phyloP scores from a whole-genome alignment of 768 basidiomycete genomes.

The Lactifluus hygrophoroides region DNA sequence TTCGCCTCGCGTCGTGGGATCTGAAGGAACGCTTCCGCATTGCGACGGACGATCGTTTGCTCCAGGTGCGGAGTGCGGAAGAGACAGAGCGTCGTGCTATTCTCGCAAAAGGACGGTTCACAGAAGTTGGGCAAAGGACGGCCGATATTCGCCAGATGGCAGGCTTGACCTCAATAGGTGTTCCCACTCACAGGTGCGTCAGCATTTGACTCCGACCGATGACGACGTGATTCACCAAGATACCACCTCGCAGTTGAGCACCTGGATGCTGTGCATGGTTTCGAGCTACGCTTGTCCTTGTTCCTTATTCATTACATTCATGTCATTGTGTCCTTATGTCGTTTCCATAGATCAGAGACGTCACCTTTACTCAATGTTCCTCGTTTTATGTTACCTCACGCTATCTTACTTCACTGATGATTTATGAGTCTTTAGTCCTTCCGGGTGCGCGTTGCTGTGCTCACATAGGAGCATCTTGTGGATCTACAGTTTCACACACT shows the following conservation, averaged over 20 bases:
- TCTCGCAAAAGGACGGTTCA: conserved; percentile 70
- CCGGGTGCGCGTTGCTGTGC: neutral
- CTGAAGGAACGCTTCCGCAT: conserved; percentile 69
- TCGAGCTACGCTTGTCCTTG: neutral
- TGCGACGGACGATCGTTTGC: conserved; percentile 70
- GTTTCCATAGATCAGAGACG: neutral
- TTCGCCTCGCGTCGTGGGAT: conserved; percentile 88
- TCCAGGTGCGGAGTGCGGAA: conserved; percentile 72
- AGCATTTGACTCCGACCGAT: neutral
- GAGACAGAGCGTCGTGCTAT: conserved; percentile 60
- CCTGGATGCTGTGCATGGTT: neutral
- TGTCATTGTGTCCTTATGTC: neutral
- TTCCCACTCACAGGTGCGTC: neutral
- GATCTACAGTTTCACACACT: neutral
- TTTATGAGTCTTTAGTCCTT: neutral
- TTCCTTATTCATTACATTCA: neutral
- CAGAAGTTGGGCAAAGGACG: conserved; percentile 42
- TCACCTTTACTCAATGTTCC: conserved; percentile 1
- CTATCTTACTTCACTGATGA: neutral
- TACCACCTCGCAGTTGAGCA: neutral
- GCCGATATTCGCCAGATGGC: conserved; percentile 28
- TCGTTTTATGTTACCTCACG: neutral
- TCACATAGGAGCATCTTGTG: no score
- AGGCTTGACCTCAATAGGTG: neutral
- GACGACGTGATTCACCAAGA: neutral